Evolutionary conservation across 2,329 filamentous ascomycete genomes (phyloP).

Genomic region (Xylariaceae sp.): DNA sequence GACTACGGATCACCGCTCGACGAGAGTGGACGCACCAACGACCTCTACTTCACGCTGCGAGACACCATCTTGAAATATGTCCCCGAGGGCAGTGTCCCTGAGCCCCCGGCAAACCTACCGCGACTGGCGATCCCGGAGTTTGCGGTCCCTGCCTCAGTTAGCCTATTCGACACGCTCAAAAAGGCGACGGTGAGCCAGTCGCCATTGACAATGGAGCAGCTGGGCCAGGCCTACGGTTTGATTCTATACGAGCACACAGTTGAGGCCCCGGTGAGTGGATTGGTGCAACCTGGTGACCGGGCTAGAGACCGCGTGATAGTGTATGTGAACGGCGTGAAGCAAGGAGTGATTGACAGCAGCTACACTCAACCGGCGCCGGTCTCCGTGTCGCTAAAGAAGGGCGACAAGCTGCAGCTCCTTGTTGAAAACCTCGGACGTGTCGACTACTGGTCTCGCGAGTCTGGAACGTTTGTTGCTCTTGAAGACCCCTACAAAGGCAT

Average conservation of each 20-base stretch:
- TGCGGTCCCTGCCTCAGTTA: slow-evolving; percentile 33
- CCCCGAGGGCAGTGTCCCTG: slow-evolving; percentile 34
- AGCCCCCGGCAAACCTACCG: slow-evolving; percentile 32
- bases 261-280: slow-evolving; percentile 27
- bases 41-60: slow-evolving; percentile 39
- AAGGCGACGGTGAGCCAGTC: slow-evolving; percentile 20
- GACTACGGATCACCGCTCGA: slow-evolving; percentile 48
- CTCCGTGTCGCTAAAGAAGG: slow-evolving; percentile 33
- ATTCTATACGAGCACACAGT: slow-evolving; percentile 39
- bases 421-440: slow-evolving; percentile 49
- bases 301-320: slow-evolving; percentile 44
- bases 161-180: slow-evolving; percentile 37
- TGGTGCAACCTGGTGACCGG: slow-evolving; percentile 38
- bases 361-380: slow-evolving; percentile 38
- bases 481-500: slow-evolving; percentile 45
- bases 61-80: slow-evolving; percentile 37
- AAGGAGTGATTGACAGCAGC: slow-evolving; percentile 43
- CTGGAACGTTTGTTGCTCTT: slow-evolving; percentile 31
- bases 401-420: slow-evolving; percentile 40
- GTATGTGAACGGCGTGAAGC: slow-evolving; percentile 39
- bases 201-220: slow-evolving; percentile 42
- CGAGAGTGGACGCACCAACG: slow-evolving; percentile 43
- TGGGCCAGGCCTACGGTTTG: slow-evolving; percentile 42
- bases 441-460: slow-evolving; percentile 38
- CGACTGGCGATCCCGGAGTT: slow-evolving; percentile 35